Percentiles rank a stretch among this genome's conserved stretches.
phyloP scores from a whole-genome alignment of 768 basidiomycete genomes.

The Podaxis pistillaris region DNA sequence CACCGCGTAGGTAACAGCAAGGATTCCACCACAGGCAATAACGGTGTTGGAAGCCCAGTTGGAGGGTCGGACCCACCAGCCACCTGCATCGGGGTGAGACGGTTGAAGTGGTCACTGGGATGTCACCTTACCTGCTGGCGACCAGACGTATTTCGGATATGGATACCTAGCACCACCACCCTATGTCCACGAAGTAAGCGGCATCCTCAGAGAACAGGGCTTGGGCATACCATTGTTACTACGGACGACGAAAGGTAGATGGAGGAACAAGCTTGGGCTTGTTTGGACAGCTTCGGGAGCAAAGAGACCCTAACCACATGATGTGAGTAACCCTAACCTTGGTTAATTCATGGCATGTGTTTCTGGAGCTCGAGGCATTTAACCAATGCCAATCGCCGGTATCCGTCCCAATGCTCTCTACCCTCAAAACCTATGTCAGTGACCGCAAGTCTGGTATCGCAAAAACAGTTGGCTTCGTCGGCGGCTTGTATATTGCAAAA shows the following conservation, averaged over 20 bases:
- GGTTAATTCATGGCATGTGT: neutral
- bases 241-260: neutral
- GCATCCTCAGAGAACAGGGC: neutral
- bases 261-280: neutral
- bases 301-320: constrained; percentile 8
- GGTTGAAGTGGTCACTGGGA: neutral
- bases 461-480: constrained; percentile 50
- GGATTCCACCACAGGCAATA: constrained; percentile 67
- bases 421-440: constrained; percentile 37
- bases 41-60: constrained; percentile 90
- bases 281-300: neutral
- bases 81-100: constrained; percentile 53
- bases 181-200: constrained; percentile 31
- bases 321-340: neutral
- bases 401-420: constrained; percentile 7
- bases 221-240: constrained; percentile 18
- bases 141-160: constrained; percentile 94
- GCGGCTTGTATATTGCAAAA: constrained; percentile 62
- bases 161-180: constrained; percentile 87
- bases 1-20: constrained; percentile 57
- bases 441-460: constrained; percentile 45
- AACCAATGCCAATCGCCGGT: constrained; percentile 7
- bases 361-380: neutral
- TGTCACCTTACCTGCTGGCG: constrained; percentile 68
- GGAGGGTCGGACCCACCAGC: constrained; percentile 91